phyloP scores from a whole-genome alignment of 1,284 basidiomycete genomes.

The Malassezia yamatoensis region DNA sequence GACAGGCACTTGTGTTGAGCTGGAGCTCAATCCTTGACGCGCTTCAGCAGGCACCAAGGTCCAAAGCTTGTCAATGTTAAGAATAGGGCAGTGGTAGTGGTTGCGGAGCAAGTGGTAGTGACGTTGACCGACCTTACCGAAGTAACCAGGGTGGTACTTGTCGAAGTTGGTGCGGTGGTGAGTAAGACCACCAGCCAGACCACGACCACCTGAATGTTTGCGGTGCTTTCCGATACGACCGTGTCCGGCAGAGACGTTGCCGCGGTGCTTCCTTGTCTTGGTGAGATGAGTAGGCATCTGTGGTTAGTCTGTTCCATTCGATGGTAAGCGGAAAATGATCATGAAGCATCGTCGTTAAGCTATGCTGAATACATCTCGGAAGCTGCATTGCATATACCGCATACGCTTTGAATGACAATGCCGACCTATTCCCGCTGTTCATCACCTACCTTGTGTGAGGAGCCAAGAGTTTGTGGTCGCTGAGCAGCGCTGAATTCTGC shows the following conservation, averaged over 20 bases:
- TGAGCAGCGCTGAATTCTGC: neutral
- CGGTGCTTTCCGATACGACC: constrained; percentile 99
- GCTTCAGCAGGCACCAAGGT: constrained; percentile 46
- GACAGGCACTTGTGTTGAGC: constrained; percentile 44
- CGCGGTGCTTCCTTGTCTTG: constrained; percentile 86
- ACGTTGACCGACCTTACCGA: constrained; percentile 88
- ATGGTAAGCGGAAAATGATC: neutral
- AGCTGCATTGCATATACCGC: neutral
- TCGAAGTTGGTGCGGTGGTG: constrained; percentile 69
- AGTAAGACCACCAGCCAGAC: constrained; percentile 99
- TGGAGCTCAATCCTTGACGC: constrained; percentile 32
- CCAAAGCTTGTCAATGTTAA: constrained; percentile 59
- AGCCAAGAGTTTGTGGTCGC: constrained; percentile 18
- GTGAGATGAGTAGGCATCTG: constrained; percentile 83
- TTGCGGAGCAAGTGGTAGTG: constrained; percentile 93
- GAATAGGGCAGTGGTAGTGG: constrained; percentile 75
- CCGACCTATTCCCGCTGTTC: neutral
- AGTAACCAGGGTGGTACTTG: constrained; percentile 65
- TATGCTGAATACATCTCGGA: too few relatives aligned
- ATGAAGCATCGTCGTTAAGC: neutral
- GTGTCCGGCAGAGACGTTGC: constrained; percentile 78
- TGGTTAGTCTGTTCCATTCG: neutral
- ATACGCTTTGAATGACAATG: neutral
- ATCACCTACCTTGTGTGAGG: constrained; percentile 13
- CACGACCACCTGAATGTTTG: constrained; percentile 99